Base-by-base conservation (phyloP, 306 rosid species). In the Sindora glabra region DNA sequence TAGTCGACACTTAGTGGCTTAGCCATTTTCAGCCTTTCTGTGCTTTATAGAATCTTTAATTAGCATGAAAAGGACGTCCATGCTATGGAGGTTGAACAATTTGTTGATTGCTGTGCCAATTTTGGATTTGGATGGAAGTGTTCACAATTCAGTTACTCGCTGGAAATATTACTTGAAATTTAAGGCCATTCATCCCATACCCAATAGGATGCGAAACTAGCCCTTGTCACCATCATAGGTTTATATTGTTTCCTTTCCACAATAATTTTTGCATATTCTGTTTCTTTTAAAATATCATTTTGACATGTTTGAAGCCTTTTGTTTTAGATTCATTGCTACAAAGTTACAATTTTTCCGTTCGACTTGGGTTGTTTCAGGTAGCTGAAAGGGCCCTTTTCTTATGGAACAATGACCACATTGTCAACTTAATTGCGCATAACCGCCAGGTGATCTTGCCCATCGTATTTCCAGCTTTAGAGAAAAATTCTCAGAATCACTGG, bases 341-440 rank as follows among this genome's bases (percentile, higher is more conserved):
- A 6, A 53, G 11, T 12, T 25, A 27, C 27, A 39, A 32, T 48
- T 14, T 53, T 19, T 26, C 27, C 15, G 19, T 25, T 54, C 58
- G 39, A 51, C 47, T 47, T 46, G 27, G 27, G 66, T 63, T 62
- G 18, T 71, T 79, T 42, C 92, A 92, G 98, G 98, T 92, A 56
- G 83, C 98, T 60, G 98, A 92, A 80, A 92, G 98, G 78, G 84
- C 88, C 50, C 96, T 85, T 65, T 88, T 85, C 95, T 81, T 88
- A 41, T 92, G 98, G 98, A 92, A 92, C 75, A 92, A 92, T 2
- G 98, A 85, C 58, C 86, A 83, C 38, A 81, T 88, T 8, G 82
- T 88, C 58, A 88, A 81, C 81, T 78, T 92, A 79, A 86, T 92
- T 22, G 94, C 88, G 5, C 84, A 86, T 75, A 88, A 92, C 65